A percentile compares a stretch with the other conserved stretches of the same genome.
Evolutionary conservation across 345 rosid genomes (phyloP).

Genomic region (Eucalyptus erythrocorys): DNA sequence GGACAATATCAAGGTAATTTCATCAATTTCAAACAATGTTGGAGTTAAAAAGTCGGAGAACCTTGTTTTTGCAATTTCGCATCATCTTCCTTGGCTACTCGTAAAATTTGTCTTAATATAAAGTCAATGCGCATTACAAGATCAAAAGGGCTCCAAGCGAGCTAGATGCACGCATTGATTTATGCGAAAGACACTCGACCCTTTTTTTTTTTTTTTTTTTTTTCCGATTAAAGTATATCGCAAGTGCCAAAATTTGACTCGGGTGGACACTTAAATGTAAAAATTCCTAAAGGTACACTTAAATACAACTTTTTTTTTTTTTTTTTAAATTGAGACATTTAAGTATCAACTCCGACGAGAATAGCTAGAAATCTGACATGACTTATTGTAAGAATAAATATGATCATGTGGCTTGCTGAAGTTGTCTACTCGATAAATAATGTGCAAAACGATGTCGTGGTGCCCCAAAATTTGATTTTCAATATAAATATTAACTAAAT

Average conservation of each 20-base stretch:
- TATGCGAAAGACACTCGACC: background rate
- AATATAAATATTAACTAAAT: too few species aligned
- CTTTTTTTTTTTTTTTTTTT: too few species aligned
- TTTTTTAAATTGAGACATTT: fast-evolving
- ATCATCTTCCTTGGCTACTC: background rate
- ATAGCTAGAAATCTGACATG: fast-evolving
- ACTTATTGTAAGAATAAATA: too few species aligned
- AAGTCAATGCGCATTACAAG: background rate
- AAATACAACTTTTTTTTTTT: fast-evolving
- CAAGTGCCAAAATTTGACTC: too few species aligned
- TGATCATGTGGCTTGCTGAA: too few species aligned
- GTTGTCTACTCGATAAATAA: too few species aligned
- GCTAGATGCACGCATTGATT: background rate
- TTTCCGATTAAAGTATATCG: too few species aligned
- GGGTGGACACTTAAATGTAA: too few species aligned
- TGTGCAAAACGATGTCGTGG: too few species aligned
- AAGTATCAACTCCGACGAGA: fast-evolving
- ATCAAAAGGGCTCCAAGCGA: background rate
- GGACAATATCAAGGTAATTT: background rate
- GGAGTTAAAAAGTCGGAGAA: background rate
- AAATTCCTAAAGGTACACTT: too few species aligned
- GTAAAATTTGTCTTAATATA: background rate
- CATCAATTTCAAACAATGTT: background rate
- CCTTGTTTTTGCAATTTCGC: background rate
- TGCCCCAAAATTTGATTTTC: too few species aligned